A percentile compares a stretch with the other conserved stretches of the same genome.
Evolutionary conservation across 2,329 filamentous ascomycete genomes (phyloP).

Genomic region (Penicillium sp.): DNA sequence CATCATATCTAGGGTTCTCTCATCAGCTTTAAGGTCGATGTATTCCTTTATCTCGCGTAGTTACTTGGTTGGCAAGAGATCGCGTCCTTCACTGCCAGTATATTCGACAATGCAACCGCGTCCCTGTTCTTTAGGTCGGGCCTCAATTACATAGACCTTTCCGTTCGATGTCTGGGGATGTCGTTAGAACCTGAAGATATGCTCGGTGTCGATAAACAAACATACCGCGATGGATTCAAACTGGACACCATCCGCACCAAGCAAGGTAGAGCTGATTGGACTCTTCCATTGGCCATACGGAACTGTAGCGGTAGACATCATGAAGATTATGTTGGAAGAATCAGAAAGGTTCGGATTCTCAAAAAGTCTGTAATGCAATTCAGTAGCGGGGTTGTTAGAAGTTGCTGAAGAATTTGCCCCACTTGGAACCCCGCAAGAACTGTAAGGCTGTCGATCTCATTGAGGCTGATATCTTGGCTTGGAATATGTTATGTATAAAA

Average conservation of each 20-base stretch:
- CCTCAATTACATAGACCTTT: conserved; percentile 33
- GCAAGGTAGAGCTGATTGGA: conserved; percentile 29
- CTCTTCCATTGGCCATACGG: conserved; percentile 39
- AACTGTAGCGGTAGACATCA: conserved; percentile 8
- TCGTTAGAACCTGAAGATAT: not conserved
- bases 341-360: not conserved
- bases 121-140: conserved; percentile 38
- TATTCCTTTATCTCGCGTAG: conserved; percentile 37
- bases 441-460: not conserved
- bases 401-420: not conserved
- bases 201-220: conserved; percentile 2
- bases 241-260: conserved; percentile 23
- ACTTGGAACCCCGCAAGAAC: not conserved
- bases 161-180: conserved; percentile 8
- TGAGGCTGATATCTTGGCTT: no score
- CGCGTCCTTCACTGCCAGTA: conserved; percentile 3
- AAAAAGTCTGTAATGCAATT: not conserved
- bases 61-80: conserved; percentile 27
- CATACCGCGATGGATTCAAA: conserved; percentile 13
- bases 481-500: no score
- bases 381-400: not conserved
- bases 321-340: not conserved
- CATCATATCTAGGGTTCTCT: conserved; percentile 39
- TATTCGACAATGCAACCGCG: conserved; percentile 45
- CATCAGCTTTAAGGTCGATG: not conserved